phyloP scores from a whole-genome alignment of 495 filamentous ascomycete genomes.

The Penicillium lagena region DNA sequence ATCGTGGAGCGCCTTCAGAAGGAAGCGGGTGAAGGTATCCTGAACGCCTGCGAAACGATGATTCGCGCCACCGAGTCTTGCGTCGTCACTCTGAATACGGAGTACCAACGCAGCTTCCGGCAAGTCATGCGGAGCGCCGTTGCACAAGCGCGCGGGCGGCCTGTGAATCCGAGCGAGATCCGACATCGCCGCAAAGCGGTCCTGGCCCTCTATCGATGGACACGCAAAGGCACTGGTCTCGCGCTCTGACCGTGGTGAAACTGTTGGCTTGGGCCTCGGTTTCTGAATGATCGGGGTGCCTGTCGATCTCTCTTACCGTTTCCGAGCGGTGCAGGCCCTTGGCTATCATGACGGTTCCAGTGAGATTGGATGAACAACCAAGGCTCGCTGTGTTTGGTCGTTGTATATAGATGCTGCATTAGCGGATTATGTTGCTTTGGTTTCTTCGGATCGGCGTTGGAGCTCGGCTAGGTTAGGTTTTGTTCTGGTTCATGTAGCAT shows the following conservation, averaged over 20 bases:
- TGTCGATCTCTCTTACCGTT: slow-evolving; percentile 1
- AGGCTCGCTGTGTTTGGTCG: too few species aligned
- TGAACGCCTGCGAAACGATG: slow-evolving; percentile 80
- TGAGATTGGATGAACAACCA: too few species aligned
- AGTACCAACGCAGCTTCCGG: slow-evolving; percentile 81
- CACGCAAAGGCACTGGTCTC: slow-evolving; percentile 68
- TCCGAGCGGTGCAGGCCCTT: neutral
- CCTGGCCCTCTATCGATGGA: slow-evolving; percentile 72
- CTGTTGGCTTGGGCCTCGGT: neutral
- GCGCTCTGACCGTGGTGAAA: slow-evolving; percentile 47
- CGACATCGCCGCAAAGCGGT: slow-evolving; percentile 67
- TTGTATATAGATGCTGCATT: too few species aligned
- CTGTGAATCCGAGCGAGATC: slow-evolving; percentile 71
- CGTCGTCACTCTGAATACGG: slow-evolving; percentile 76
- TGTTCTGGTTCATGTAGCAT: too few species aligned
- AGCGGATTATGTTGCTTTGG: too few species aligned
- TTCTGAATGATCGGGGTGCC: neutral
- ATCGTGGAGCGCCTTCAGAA: slow-evolving; percentile 79
- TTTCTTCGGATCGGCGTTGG: too few species aligned
- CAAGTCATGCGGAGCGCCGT: slow-evolving; percentile 79
- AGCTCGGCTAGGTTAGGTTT: too few species aligned
- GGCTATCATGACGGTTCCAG: too few species aligned
- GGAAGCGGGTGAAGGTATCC: slow-evolving; percentile 71
- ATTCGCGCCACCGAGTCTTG: slow-evolving; percentile 81
- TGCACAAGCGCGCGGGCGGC: slow-evolving; percentile 66